Evolutionary conservation across 139 green algal species (phyloP).

Genomic region (Micractinium sp.): DNA sequence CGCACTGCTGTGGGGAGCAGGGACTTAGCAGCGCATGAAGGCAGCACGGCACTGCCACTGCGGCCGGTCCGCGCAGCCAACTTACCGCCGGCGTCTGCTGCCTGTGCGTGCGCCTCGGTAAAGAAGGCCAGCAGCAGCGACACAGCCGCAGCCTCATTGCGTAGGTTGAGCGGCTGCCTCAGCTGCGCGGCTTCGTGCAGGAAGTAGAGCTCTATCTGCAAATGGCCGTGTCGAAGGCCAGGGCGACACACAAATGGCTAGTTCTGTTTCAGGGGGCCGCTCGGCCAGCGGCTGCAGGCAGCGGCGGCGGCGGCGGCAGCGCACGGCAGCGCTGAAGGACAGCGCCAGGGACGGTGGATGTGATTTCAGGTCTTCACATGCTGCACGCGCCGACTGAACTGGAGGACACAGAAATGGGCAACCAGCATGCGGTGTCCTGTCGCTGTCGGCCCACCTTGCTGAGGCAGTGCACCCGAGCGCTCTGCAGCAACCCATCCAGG

Average conservation of each 20-base stretch:
- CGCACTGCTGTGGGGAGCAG: too few species aligned
- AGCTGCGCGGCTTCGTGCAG: conserved; percentile 43
- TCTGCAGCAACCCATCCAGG: conserved; percentile 3
- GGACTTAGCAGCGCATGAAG: too few species aligned
- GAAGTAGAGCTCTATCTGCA: conserved; percentile 50
- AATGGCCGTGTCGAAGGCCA: not conserved
- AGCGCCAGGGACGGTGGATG: not conserved
- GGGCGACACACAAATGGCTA: not conserved
- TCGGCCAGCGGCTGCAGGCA: not conserved
- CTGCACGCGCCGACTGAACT: conserved; percentile 54
- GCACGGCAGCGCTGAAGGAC: too few species aligned
- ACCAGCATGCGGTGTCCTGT: not conserved
- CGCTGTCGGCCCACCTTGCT: conserved; percentile 45
- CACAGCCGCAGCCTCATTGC: conserved; percentile 74
- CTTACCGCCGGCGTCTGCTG: not conserved
- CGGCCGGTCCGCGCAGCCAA: not conserved
- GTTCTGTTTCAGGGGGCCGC: not conserved
- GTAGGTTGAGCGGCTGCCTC: conserved; percentile 47
- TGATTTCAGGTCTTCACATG: not conserved
- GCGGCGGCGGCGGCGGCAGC: too few species aligned
- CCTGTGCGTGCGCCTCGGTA: not conserved
- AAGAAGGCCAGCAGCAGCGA: conserved; percentile 55
- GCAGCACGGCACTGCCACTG: not conserved
- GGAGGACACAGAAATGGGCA: conserved; percentile 28
- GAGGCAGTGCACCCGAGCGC: conserved; percentile 38